Base-by-base conservation (phyloP, 352 stramenopile species). In the Pythium plurisporium region DNA sequence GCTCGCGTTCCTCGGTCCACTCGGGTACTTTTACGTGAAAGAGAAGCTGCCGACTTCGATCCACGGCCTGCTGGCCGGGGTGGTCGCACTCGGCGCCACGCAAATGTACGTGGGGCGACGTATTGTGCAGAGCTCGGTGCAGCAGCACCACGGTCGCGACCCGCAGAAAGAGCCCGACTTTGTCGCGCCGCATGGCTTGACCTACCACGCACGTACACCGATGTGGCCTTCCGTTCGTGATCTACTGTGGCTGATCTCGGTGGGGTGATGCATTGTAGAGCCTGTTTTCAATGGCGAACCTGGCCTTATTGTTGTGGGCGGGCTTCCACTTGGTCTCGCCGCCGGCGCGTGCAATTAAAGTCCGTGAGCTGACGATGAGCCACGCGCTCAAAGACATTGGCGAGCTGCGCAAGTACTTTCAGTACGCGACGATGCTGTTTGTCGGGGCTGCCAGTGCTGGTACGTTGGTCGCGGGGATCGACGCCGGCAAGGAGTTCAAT, bases 401-500 rank as follows among this genome's bases (percentile, higher is more conserved):
- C 0, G 59, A 74, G 34, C 25, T 90, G 27, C 75, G 76, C 26
- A 73, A 77, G 31, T 77, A 83, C 34, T 69, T 87, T 22, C 41
- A 84, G 49, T 65, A 50, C 5, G 43, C 69, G 37, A 87, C 80
- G 0, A 64, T 56, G 0, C 34, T 89, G 15, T 74, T 74, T 4
- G 54, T 73, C 3, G 59, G 63, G 6, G 79, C 79, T 1, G 65
- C 72, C 0, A 54, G 75, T 9, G 74, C 71, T 2, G 76, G 79
- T 0, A 76, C 76, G 2, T 42, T 82, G 0, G 96, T 99, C 3
- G 95, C 96, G 2, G 94, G 96, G 34, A 98, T 98, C 64, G 96
- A 98, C 69, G 96, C 92, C 0, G 96, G 96, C n/a, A 81, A 84
- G 15, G 94, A 94, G n/a, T 99, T 97, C 84, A 98, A 99, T 68